Evolutionary conservation across 495 filamentous ascomycete genomes (phyloP).

Genomic region (Parathielavia appendiculata): DNA sequence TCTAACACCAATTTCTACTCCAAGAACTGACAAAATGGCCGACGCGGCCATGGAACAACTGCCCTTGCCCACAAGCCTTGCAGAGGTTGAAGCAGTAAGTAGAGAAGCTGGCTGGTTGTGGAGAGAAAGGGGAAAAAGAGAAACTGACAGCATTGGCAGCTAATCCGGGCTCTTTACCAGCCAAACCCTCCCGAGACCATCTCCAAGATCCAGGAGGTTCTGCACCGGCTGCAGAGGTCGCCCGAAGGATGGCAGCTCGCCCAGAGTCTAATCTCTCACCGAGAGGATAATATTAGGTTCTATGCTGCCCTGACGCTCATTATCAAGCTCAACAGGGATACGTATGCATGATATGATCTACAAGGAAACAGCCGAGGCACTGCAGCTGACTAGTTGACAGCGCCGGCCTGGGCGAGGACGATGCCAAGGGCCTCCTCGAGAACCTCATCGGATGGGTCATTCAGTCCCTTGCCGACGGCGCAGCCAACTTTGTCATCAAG

Average conservation of each 20-base stretch:
- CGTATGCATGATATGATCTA: constrained; percentile 42
- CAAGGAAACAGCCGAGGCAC: neutral
- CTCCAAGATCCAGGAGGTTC: constrained; percentile 63
- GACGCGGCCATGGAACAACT: constrained; percentile 26
- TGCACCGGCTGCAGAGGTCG: constrained; percentile 71
- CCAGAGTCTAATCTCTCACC: constrained; percentile 59
- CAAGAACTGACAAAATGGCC: neutral
- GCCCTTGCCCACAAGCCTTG: constrained; percentile 35
- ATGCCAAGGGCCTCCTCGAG: constrained; percentile 58
- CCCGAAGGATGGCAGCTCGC: constrained; percentile 81
- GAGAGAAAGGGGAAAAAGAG: neutral
- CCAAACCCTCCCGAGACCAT: constrained; percentile 59
- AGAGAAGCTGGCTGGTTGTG: neutral
- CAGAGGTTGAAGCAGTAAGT: constrained; percentile 41
- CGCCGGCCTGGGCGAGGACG: constrained; percentile 55
- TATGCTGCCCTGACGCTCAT: constrained; percentile 93
- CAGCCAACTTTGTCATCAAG: constrained; percentile 61
- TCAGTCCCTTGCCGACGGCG: constrained; percentile 51
- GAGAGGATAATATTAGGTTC: constrained; percentile 71
- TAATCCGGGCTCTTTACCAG: constrained; percentile 64
- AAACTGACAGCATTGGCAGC: constrained; percentile 33
- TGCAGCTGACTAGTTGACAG: constrained; percentile 31
- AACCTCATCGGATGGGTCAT: constrained; percentile 66
- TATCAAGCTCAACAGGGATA: constrained; percentile 83
- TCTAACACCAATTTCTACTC: neutral